phyloP scores from a whole-genome alignment of 495 filamentous ascomycete species.

The Astrothelium macrocarpum region DNA sequence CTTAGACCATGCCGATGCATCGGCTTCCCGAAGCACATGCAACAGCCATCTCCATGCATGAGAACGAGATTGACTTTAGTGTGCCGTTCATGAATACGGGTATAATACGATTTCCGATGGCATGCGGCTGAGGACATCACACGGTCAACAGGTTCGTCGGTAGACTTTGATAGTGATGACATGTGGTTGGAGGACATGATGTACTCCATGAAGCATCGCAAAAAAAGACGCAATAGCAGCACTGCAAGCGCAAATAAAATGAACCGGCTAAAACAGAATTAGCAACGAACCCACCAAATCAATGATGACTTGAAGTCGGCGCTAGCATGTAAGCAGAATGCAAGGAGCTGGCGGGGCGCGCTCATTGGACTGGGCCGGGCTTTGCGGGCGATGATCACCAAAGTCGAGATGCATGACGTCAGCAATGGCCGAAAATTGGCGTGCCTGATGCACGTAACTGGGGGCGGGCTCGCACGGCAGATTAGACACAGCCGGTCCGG shows the following conservation, averaged over 20 bases:
- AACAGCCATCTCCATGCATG: too few relatives aligned
- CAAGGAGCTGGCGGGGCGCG: background rate
- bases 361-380: background rate
- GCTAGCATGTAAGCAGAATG: background rate
- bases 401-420: slow-evolving; percentile 2
- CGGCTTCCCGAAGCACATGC: too few relatives aligned
- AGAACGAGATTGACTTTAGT: too few relatives aligned
- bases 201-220: background rate
- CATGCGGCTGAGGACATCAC: background rate
- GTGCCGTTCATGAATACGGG: too few relatives aligned
- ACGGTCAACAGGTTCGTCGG: background rate
- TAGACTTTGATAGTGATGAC: background rate
- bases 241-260: background rate
- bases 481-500: background rate
- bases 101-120: background rate
- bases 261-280: background rate
- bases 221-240: background rate
- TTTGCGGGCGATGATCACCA: background rate
- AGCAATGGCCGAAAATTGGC: background rate
- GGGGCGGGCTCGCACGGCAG: background rate
- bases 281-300: background rate
- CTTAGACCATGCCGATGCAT: too few relatives aligned
- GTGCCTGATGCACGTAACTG: background rate
- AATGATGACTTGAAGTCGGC: background rate
- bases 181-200: background rate